Conservation (phyloP, 768 basidiomycete genomes). For the Tephrocybe sp. region DNA sequence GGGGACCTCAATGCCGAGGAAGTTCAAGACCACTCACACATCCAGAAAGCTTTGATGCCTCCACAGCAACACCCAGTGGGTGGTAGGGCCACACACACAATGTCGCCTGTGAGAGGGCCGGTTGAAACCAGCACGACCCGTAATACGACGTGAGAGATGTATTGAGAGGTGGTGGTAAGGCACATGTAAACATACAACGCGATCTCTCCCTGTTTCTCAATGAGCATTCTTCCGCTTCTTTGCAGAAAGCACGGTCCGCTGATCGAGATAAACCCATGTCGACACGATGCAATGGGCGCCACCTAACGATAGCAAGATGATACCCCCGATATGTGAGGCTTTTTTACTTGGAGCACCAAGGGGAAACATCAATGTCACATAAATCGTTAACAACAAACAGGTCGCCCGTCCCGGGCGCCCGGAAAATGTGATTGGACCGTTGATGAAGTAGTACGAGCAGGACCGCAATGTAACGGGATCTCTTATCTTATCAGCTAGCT, state of each 20-base stretch:
- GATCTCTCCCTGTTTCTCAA: neutral
- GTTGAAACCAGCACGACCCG: conserved; percentile 1
- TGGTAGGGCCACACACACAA: neutral
- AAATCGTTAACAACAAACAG: neutral
- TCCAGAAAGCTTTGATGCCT: no score
- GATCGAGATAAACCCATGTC: conserved; percentile 4
- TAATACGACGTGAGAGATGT: conserved; percentile 15
- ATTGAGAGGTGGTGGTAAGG: conserved; percentile 20
- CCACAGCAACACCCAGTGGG: no score
- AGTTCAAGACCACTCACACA: no score
- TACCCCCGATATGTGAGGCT: neutral
- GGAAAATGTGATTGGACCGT: neutral
- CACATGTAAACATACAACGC: conserved; percentile 1
- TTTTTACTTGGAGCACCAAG: neutral
- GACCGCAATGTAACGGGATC: no score
- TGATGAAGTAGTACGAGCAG: no score
- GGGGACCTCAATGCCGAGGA: neutral
- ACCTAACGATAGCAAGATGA: neutral
- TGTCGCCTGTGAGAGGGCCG: conserved; percentile 16
- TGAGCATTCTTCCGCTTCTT: conserved; percentile 9
- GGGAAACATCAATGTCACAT: neutral
- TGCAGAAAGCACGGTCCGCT: conserved; percentile 6
- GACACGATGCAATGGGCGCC: neutral
- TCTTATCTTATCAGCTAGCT: no score
- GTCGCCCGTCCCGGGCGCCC: conserved; percentile 1